Conservation (phyloP, 2,329 filamentous ascomycete genomes). For the Fusarium palustre region DNA sequence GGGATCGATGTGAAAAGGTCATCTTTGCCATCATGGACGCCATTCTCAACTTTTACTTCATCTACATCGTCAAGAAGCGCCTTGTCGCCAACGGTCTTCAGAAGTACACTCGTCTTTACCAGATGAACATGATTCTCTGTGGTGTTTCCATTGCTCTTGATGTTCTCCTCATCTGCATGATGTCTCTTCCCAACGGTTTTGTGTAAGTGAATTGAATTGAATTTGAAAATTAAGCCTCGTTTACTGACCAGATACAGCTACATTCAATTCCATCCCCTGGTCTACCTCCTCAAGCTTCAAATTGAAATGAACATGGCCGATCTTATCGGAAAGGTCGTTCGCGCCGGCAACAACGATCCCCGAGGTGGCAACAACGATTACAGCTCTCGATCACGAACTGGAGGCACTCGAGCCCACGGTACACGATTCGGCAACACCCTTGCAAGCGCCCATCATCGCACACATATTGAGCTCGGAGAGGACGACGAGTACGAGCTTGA, state of each 20-base stretch:
- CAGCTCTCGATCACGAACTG: conserved; percentile 36
- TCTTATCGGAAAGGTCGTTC: conserved; percentile 46
- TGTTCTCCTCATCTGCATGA: conserved; percentile 45
- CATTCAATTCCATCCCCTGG: conserved; percentile 47
- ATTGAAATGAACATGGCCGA: conserved; percentile 50
- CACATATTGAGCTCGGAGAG: conserved; percentile 46
- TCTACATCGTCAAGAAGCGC: conserved; percentile 56
- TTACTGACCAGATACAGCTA: conserved; percentile 26
- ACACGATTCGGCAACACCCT: conserved; percentile 36
- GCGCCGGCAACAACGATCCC: conserved; percentile 38
- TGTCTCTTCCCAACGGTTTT: conserved; percentile 47
- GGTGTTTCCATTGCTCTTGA: conserved; percentile 48
- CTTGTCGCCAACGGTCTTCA: conserved; percentile 61
- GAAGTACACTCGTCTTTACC: conserved; percentile 62
- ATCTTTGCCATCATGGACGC: conserved; percentile 62
- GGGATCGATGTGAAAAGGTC: conserved; percentile 64
- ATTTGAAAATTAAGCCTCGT: fast-evolving
- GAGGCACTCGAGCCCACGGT: conserved; percentile 21
- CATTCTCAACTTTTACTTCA: conserved; percentile 61
- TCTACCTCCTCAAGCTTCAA: conserved; percentile 47
- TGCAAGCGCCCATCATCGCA: conserved; percentile 37
- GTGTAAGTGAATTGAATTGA: conserved; percentile 27
- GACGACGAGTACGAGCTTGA: conserved; percentile 44
- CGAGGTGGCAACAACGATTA: conserved; percentile 34
- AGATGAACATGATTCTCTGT: conserved; percentile 50